Base-by-base conservation (phyloP, 441 rosid species). In the Capsella rubella region DNA sequence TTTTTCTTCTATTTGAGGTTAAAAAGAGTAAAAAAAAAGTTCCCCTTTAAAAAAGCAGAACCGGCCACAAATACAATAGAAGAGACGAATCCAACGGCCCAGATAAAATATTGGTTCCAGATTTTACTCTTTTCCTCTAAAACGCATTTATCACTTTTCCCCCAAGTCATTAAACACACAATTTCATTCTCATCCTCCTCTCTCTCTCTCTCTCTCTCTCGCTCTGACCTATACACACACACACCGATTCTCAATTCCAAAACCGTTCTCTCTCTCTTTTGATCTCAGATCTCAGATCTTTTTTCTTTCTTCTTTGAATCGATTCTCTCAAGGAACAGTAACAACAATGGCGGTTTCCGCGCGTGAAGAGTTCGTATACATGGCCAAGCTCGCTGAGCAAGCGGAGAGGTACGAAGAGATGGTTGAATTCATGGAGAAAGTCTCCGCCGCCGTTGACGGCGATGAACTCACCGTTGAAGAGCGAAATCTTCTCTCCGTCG, bases 351-450 rank as follows among this genome's bases (percentile, higher is more conserved):
- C 83, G 74, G 72, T 89, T 56, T 83, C 92, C 4, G 78, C 92
- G 3, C 97, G 97, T 63, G 91, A 89, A 66, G 90, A 89, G 69
- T 68, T 68, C 71, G 91, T 89, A 14, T 89, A 86, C 88, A 84
- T 89, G 91, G 89, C 89, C 4, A 89, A 89, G 81, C 89, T 89
- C 25, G 89, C 90, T 8, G 90, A 88, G 78, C 91, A 86, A 76
- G 92, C 89, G 14, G 90, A 89, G 80, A 85, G 89, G 34, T 89
- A 87, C 81, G 90, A 89, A 82, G 95, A 89, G 67, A 89, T 89
- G 95, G 95, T 89, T 6, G 92, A 89, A 75, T 89, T 87, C 80
- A 89, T 87, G 91, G 90, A 89, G 78, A 87, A 87, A 55, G 89
- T 89, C 60, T 86, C 90, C 47, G 80, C 86, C 68, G 49, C 87